A percentile compares a stretch with the other conserved stretches of the same genome.
phyloP scores from a whole-genome alignment of 129 eudicot species.

The Arctium lappa region DNA sequence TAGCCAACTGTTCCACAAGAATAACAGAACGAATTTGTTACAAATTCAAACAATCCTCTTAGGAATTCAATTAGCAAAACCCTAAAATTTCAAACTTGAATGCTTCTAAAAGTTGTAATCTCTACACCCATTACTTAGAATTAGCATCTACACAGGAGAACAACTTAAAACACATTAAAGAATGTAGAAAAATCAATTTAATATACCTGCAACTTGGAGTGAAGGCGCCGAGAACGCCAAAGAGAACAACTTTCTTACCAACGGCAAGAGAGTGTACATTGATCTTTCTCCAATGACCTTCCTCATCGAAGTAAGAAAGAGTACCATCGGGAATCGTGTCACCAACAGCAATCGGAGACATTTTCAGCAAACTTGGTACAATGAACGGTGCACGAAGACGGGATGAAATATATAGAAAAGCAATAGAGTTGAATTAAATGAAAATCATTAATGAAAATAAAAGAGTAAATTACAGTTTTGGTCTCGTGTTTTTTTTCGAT shows the following conservation, averaged over 20 bases:
- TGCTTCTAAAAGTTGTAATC: too few relatives aligned
- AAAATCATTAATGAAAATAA: background rate
- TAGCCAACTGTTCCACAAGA: conserved; percentile 37
- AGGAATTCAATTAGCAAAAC: background rate
- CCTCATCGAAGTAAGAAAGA: conserved; percentile 51
- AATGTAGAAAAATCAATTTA: background rate
- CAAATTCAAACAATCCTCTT: background rate
- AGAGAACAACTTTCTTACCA: conserved; percentile 78
- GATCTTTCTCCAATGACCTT: conserved; percentile 52
- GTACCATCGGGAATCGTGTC: conserved; percentile 73
- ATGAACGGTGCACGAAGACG: background rate
- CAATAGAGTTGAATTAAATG: background rate
- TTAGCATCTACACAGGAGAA: background rate
- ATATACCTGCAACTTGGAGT: conserved; percentile 87
- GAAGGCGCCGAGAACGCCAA: conserved; percentile 91
- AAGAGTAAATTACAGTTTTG: too few relatives aligned
- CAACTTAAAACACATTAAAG: background rate
- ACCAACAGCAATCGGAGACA: conserved; percentile 80
- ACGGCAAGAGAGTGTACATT: conserved; percentile 80
- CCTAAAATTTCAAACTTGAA: background rate
- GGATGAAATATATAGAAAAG: background rate
- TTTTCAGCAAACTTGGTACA: background rate
- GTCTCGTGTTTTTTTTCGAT: background rate
- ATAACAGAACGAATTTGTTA: background rate
- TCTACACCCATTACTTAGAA: background rate